These are phyloP conservation scores for Gossypium laxum DNA, from an alignment of 441 rosid genomes.

Conservation along the genomic window DNA sequence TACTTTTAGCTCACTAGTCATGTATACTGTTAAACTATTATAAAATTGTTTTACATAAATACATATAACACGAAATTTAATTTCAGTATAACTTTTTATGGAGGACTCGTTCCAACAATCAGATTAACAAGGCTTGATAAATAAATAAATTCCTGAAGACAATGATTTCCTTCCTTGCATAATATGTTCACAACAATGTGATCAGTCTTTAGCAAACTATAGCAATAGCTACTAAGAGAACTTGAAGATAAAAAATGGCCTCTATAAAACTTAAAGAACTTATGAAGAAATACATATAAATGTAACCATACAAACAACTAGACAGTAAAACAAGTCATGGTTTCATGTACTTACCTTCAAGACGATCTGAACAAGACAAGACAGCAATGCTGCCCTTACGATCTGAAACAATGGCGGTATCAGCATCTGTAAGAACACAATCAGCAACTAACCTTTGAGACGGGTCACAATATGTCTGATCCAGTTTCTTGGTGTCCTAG, in stretches of 20 bases:
- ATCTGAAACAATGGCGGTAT: constrained; percentile 89
- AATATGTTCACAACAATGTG: neutral
- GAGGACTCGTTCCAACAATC: neutral
- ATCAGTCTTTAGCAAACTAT: neutral
- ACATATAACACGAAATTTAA: neutral
- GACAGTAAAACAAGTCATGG: neutral
- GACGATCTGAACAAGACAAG: constrained; percentile 60
- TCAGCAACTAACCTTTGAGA: constrained; percentile 93
- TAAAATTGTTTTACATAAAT: neutral
- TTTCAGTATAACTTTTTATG: neutral
- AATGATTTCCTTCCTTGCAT: neutral
- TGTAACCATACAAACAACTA: neutral
- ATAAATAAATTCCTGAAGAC: neutral
- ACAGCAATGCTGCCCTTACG: constrained; percentile 91
- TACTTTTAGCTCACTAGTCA: neutral
- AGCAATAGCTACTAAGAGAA: neutral
- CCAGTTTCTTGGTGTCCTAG: constrained; percentile 76
- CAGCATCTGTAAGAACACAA: constrained; percentile 67
- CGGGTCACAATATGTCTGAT: constrained; percentile 83
- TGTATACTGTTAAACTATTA: neutral
- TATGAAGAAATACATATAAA: neutral
- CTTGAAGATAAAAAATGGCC: neutral
- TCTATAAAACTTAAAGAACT: neutral
- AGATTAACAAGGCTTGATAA: neutral
- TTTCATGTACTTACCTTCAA: constrained; percentile 42